A percentile compares a stretch with the other conserved stretches of the same genome.
Evolutionary conservation across 352 stramenopile genomes (phyloP).

Genomic region (Peronospora destructor): DNA sequence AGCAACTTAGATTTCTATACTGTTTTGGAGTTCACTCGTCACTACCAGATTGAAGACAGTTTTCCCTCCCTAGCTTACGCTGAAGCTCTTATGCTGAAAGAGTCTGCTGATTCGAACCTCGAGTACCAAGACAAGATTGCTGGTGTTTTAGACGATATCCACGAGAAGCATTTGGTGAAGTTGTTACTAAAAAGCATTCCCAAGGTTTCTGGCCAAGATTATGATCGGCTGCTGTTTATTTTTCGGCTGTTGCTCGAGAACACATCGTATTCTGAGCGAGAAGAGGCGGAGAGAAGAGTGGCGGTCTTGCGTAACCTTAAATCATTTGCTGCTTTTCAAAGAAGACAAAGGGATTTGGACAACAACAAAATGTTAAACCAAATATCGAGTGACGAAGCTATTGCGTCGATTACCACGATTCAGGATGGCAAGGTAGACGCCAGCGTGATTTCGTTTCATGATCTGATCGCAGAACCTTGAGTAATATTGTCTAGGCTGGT

Average conservation of each 20-base stretch:
- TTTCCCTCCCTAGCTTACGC: slow-evolving; percentile 64
- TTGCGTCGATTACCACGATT: not conserved
- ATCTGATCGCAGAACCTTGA: slow-evolving; percentile 50
- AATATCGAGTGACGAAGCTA: not conserved
- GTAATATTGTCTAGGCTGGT: slow-evolving; percentile 46
- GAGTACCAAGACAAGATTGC: slow-evolving; percentile 77
- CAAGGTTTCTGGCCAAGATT: slow-evolving; percentile 49
- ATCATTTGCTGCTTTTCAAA: slow-evolving; percentile 19
- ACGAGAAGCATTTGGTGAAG: slow-evolving; percentile 53
- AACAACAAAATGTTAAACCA: not conserved
- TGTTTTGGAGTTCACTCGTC: slow-evolving; percentile 69
- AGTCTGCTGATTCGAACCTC: slow-evolving; percentile 17
- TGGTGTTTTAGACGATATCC: slow-evolving; percentile 72
- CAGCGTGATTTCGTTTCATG: slow-evolving; percentile 49
- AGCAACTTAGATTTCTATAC: slow-evolving; percentile 80
- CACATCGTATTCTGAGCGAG: slow-evolving; percentile 42
- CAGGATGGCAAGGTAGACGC: not conserved
- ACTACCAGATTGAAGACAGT: slow-evolving; percentile 81
- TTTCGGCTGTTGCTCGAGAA: slow-evolving; percentile 63
- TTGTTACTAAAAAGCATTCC: slow-evolving; percentile 53
- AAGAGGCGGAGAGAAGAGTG: slow-evolving; percentile 56
- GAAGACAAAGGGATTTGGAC: not conserved
- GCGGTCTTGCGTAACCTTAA: slow-evolving; percentile 56
- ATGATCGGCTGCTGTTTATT: slow-evolving; percentile 66
- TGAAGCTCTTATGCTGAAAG: slow-evolving; percentile 47